Evolutionary conservation across 441 rosid species (phyloP).

Genomic region (Bruguiera hainesii): DNA sequence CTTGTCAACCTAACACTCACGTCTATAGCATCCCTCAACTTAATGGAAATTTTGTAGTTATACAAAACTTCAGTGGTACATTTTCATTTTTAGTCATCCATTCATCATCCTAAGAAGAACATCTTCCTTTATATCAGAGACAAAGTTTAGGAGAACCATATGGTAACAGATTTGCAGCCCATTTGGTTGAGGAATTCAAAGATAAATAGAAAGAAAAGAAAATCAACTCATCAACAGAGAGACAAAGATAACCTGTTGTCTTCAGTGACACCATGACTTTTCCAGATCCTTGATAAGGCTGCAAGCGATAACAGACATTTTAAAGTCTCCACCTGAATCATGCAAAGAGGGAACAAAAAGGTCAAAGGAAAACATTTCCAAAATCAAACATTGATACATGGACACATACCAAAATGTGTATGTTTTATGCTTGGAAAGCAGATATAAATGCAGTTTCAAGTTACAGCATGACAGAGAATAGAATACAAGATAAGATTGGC

Average conservation of each 20-base stretch:
- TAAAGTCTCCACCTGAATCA: constrained; percentile 79
- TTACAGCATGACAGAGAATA: neutral
- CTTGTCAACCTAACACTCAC: too few species aligned
- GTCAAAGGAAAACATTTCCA: neutral
- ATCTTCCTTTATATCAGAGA: too few species aligned
- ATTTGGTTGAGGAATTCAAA: neutral
- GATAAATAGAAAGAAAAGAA: neutral
- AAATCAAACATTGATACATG: neutral
- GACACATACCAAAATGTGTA: neutral
- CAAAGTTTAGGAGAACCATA: too few species aligned
- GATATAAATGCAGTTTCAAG: neutral
- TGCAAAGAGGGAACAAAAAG: constrained; percentile 10
- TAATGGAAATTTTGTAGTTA: too few species aligned
- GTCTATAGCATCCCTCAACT: too few species aligned
- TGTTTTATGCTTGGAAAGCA: neutral
- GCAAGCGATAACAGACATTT: constrained; percentile 82
- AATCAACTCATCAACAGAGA: neutral
- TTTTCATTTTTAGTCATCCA: too few species aligned
- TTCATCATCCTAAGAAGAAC: too few species aligned
- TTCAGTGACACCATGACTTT: constrained; percentile 72
- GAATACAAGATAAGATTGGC: constrained; percentile 13
- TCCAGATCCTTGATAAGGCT: constrained; percentile 83
- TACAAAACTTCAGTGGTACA: too few species aligned
- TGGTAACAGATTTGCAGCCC: too few species aligned
- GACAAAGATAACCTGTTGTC: constrained; percentile 61